phyloP scores from a whole-genome alignment of 306 rosid genomes.

The Boehmeria nivea region DNA sequence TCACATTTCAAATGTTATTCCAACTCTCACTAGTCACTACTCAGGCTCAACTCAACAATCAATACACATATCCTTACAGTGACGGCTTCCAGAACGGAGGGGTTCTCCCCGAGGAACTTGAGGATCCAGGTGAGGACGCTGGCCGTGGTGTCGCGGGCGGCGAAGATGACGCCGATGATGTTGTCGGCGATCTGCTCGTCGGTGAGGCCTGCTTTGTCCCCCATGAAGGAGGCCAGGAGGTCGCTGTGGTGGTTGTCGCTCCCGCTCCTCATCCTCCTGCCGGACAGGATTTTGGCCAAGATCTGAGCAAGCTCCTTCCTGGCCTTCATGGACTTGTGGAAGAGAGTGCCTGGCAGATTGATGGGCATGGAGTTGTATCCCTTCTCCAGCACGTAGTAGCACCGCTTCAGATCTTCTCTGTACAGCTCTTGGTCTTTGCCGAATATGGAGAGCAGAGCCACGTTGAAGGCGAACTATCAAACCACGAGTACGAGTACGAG shows the following conservation, averaged over 20 bases:
- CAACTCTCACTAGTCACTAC: no score
- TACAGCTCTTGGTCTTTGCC: slow-evolving; percentile 72
- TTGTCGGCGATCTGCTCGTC: slow-evolving; percentile 90
- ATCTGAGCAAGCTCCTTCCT: slow-evolving; percentile 78
- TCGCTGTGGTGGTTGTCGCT: slow-evolving; percentile 51
- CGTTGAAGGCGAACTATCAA: slow-evolving; percentile 87
- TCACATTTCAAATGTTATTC: neutral
- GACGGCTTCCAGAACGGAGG: slow-evolving; percentile 71
- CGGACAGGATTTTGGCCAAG: slow-evolving; percentile 60
- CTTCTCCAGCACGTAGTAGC: slow-evolving; percentile 76
- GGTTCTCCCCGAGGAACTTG: slow-evolving; percentile 81
- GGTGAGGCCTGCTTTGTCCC: slow-evolving; percentile 68
- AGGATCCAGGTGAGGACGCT: slow-evolving; percentile 91
- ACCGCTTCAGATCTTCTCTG: slow-evolving; percentile 69
- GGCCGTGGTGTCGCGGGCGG: slow-evolving; percentile 97
- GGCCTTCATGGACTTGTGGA: slow-evolving; percentile 84
- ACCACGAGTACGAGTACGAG: no score
- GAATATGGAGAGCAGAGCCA: slow-evolving; percentile 74
- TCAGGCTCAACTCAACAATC: no score
- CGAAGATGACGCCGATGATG: slow-evolving; percentile 85
- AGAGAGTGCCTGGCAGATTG: slow-evolving; percentile 77
- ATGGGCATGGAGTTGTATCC: slow-evolving; percentile 98
- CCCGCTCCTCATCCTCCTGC: slow-evolving; percentile 46
- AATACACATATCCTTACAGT: slow-evolving; percentile 80
- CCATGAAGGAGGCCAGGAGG: slow-evolving; percentile 83